These are phyloP conservation scores for Globisporangium uncinulatum DNA, from an alignment of 352 stramenopile genomes.

Conservation along the genomic window DNA sequence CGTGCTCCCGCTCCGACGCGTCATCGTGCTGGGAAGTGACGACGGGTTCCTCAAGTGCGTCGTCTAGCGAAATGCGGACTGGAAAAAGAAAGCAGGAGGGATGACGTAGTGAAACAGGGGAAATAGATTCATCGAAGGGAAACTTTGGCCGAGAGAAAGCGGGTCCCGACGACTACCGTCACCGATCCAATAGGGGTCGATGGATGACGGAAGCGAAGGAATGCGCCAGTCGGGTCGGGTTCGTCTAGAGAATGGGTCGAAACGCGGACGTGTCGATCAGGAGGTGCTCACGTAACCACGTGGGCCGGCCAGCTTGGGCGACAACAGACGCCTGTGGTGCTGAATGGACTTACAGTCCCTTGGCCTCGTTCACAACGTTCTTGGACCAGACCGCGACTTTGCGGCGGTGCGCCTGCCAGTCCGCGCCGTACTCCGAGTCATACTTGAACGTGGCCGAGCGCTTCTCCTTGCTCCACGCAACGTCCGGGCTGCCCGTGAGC, in stretches of 20 bases:
- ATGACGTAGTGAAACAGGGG: conserved; percentile 10
- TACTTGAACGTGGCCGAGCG: conserved; percentile 67
- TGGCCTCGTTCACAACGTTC: conserved; percentile 78
- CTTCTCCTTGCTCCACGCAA: conserved; percentile 79
- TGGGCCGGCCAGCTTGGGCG: not conserved
- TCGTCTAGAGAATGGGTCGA: not conserved
- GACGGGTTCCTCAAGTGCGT: conserved; percentile 59
- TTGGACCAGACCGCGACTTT: conserved; percentile 62
- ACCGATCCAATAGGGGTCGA: too few species aligned
- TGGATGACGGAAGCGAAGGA: not conserved
- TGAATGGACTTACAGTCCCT: conserved; percentile 35
- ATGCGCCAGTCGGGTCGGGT: not conserved
- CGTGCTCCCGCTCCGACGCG: conserved; percentile 50
- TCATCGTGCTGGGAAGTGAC: conserved; percentile 54
- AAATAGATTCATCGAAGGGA: not conserved
- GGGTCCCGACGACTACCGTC: too few species aligned
- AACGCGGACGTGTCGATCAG: too few species aligned
- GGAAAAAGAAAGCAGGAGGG: not conserved
- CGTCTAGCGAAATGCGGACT: conserved; percentile 11
- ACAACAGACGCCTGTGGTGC: not conserved
- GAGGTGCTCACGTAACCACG: too few species aligned
- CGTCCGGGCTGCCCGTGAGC: conserved; percentile 59
- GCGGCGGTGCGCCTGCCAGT: conserved; percentile 76
- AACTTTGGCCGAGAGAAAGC: too few species aligned
- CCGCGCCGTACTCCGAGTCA: conserved; percentile 46